A percentile compares a stretch with the other conserved stretches of the same genome.
Conservation (phyloP, 345 rosid species). For the Acer campestre region DNA sequence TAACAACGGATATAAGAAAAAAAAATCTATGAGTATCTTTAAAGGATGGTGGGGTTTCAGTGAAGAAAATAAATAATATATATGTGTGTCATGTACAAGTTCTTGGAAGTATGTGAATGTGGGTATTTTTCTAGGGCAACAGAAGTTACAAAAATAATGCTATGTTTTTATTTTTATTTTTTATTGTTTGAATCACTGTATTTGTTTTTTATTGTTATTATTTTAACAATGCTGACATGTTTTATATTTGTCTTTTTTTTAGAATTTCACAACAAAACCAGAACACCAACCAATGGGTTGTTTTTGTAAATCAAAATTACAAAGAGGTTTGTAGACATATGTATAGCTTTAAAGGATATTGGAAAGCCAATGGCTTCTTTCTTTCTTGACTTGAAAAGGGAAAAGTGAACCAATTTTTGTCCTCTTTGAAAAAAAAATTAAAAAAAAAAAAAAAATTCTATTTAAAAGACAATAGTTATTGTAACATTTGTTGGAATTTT, state of each 20-base stretch:
- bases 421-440: too few species aligned
- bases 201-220: background rate
- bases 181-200: background rate
- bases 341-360: background rate
- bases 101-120: background rate
- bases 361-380: conserved; percentile 2
- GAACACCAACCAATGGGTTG: background rate
- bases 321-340: background rate
- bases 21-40: too few species aligned
- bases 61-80: background rate
- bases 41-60: background rate
- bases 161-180: too few species aligned
- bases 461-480: too few species aligned
- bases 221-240: background rate
- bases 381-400: too few species aligned
- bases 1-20: too few species aligned
- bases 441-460: too few species aligned
- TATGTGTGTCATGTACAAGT: background rate
- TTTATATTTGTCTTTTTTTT: background rate
- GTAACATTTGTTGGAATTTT: too few species aligned
- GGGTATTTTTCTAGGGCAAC: background rate
- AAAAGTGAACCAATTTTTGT: background rate
- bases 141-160: background rate
- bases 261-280: background rate
- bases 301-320: too few species aligned